These are phyloP conservation scores for Nicotiana knightiana DNA, from an alignment of 257 asterid genomes.

Conservation along the genomic window DNA sequence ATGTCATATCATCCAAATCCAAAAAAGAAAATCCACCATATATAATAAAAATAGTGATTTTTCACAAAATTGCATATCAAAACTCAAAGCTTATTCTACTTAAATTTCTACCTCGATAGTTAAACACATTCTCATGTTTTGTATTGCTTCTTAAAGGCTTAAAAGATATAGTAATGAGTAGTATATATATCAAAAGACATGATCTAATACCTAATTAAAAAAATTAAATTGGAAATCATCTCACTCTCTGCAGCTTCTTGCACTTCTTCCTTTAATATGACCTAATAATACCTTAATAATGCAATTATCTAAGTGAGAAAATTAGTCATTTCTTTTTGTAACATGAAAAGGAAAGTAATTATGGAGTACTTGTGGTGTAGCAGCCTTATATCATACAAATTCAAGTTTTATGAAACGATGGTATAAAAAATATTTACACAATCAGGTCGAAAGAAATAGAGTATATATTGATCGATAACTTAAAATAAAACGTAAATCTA, in stretches of 20 bases:
- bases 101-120: background rate
- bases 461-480: too few species aligned
- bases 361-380: background rate
- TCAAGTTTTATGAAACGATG: background rate
- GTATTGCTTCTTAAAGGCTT: background rate
- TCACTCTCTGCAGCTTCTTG: background rate
- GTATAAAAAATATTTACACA: background rate
- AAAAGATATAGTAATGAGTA: background rate
- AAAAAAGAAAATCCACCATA: background rate
- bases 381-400: background rate
- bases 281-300: background rate
- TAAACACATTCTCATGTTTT: background rate
- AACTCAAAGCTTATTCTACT: background rate
- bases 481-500: too few species aligned
- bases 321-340: background rate
- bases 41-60: background rate
- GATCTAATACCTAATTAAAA: background rate
- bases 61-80: background rate
- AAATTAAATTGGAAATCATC: background rate
- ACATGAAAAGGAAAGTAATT: background rate
- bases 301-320: background rate
- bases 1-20: slow-evolving; percentile 1
- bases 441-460: background rate
- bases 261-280: background rate
- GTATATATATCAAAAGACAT: background rate